phyloP scores from a whole-genome alignment of 495 filamentous ascomycete species.

The Neurospora sp. region DNA sequence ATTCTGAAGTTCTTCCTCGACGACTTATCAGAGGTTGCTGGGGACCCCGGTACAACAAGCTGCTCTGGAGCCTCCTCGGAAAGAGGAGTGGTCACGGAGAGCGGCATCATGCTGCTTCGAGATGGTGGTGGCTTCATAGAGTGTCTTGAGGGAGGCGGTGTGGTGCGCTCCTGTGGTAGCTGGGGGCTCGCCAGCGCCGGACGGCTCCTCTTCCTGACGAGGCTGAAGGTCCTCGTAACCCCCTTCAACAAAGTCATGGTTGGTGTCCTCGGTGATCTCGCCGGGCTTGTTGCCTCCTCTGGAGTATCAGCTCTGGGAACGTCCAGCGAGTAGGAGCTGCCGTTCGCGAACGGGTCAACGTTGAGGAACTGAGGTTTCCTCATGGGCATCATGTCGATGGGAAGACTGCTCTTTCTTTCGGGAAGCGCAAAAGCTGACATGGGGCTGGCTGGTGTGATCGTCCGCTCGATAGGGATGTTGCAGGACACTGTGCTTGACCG shows the following conservation, averaged over 20 bases:
- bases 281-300: constrained; percentile 7
- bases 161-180: neutral
- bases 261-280: constrained; percentile 27
- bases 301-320: constrained; percentile 14
- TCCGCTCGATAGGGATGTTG: constrained; percentile 11
- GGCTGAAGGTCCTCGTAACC: constrained; percentile 32
- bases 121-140: neutral
- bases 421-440: constrained; percentile 10
- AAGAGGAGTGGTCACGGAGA: neutral
- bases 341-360: constrained; percentile 36
- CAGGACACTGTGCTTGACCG: constrained; percentile 18
- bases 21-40: neutral
- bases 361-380: constrained; percentile 32
- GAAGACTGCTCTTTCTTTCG: constrained; percentile 22
- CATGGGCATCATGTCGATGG: constrained; percentile 24
- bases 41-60: neutral
- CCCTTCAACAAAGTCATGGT: constrained; percentile 29
- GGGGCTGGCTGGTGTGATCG: constrained; percentile 24
- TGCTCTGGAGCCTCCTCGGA: neutral
- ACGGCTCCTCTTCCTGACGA: constrained; percentile 36
- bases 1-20: neutral
- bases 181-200: constrained; percentile 24
- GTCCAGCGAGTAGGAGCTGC: constrained; percentile 27
- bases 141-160: neutral
- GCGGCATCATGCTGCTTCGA: neutral